Base-by-base conservation (phyloP, 441 rosid species). In the Codiaeum variegatum region DNA sequence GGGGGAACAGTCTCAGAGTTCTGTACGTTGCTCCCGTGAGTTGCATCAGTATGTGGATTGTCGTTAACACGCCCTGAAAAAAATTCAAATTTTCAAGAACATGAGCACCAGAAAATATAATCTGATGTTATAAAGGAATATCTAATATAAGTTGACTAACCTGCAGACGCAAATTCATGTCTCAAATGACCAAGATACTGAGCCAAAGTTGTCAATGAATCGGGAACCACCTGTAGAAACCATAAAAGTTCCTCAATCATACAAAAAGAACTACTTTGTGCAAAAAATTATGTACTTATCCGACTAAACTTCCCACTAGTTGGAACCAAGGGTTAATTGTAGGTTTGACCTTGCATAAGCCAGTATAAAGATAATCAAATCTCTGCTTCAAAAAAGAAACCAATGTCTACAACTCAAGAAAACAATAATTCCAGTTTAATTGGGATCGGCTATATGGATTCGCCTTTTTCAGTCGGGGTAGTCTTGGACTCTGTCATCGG, bases 141-240 rank as follows among this genome's bases (percentile, higher is more conserved):
- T 11, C 28, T 24, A 60, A 58, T 0, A 28, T 15, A 24, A 26
- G 62, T 60, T 60, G 36, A 60, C 40, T 15, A 29, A 60, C 64
- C 40, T 28, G 16, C 16, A 4, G 36, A 10, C 63, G 38, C 84
- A 69, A 85, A 86, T 66, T 87, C 88, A 54, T 73, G 77, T 71
- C 80, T 79, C 66, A 87, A 61, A 51, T 77, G 83, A 81, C 73
- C 76, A 58, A 90, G 78, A 80, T 82, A 88, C 63, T 86, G 93
- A 28, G 87, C 76, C 85, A 87, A 79, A 59, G 96, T 90, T 63
- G 90, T 84, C 77, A 90, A 80, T 36, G 96, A 82, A 80, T 90
- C 64, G 31, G 21, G 40, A 60, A 60, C 23, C 40, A 60, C 64
- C 64, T 60, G 64, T 23, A 60, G 40, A 60, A 60, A 60, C 23